Conservation (phyloP, 2,329 filamentous ascomycete genomes). For the Grosmannia clavigera region DNA sequence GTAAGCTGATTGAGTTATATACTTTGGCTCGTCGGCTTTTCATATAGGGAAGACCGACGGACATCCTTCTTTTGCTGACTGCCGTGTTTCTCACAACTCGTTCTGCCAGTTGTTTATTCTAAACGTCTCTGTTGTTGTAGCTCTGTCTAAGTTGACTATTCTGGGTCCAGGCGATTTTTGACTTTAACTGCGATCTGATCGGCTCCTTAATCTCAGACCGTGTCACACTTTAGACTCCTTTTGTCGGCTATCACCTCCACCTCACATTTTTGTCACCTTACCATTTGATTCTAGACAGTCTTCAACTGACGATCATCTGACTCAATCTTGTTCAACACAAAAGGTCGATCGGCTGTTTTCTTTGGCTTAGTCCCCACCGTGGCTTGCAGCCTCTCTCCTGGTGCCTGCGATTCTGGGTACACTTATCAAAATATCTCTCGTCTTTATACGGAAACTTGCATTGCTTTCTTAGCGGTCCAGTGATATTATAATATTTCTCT, state of each 20-base stretch:
- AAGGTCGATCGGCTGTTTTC: not conserved
- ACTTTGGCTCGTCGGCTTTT: no score
- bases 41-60: no score
- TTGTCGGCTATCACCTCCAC: not conserved
- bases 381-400: not conserved
- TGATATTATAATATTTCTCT: not conserved
- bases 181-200: not conserved
- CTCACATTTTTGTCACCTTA: not conserved
- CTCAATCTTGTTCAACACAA: not conserved
- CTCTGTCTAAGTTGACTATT: no score
- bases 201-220: not conserved
- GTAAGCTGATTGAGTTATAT: no score
- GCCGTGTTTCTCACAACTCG: no score
- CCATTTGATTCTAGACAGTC: not conserved
- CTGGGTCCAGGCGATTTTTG: no score
- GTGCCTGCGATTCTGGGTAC: not conserved
- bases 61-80: no score
- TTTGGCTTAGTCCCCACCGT: not conserved
- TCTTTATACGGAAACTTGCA: not conserved
- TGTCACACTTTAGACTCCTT: not conserved
- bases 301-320: not conserved
- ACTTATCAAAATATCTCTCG: not conserved
- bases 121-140: no score
- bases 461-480: not conserved
- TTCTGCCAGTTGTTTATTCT: no score